Evolutionary conservation across 345 rosid species (phyloP).

Genomic region (Dovyalis caffra): DNA sequence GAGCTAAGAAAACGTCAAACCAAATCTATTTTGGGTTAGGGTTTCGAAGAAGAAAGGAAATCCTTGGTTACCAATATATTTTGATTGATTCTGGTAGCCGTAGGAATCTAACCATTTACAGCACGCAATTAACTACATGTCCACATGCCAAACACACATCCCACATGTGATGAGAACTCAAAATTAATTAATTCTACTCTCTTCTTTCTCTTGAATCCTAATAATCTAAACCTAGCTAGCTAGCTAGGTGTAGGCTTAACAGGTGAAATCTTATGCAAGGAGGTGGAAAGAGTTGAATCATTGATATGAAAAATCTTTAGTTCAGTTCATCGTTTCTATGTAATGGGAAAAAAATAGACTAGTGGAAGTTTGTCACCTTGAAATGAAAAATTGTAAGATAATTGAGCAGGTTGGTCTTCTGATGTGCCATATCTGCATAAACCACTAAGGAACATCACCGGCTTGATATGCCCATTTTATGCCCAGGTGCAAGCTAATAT

Average conservation of each 20-base stretch:
- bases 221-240: not conserved
- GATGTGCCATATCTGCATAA: not conserved
- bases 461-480: constrained; percentile 22
- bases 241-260: not conserved
- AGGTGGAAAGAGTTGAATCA: too few species aligned
- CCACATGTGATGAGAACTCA: not conserved
- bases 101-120: not conserved
- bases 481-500: constrained; percentile 26
- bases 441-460: not conserved
- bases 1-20: not conserved
- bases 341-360: not conserved
- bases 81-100: not conserved
- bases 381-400: not conserved
- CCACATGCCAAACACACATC: constrained; percentile 10
- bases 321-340: not conserved
- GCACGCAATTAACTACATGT: not conserved
- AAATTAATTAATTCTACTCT: not conserved
- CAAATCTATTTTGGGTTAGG: not conserved
- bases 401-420: constrained; percentile 1
- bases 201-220: not conserved
- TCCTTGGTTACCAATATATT: not conserved
- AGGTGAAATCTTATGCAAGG: not conserved
- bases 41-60: not conserved
- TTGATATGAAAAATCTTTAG: too few species aligned
- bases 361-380: not conserved